phyloP scores from a whole-genome alignment of 148 eudicot species.

The Silene latifolia region DNA sequence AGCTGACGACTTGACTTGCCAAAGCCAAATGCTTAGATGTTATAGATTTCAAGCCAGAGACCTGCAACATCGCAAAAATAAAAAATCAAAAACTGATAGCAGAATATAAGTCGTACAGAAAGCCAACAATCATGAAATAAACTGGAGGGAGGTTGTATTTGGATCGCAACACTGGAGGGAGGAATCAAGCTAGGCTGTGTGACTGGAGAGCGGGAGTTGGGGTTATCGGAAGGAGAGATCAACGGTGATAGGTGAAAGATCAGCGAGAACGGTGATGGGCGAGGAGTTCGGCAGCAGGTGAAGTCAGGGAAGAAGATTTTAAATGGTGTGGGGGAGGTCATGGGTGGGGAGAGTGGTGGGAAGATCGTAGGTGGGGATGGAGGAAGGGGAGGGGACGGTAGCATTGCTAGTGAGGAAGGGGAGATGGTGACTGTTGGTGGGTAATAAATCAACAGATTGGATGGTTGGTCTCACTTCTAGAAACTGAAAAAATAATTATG shows the following conservation, averaged over 20 bases:
- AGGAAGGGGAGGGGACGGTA: not conserved
- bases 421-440: not conserved
- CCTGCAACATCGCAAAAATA: constrained; percentile 47
- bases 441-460: not conserved
- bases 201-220: not conserved
- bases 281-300: not conserved
- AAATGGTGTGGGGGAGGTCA: not conserved
- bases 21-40: constrained; percentile 94
- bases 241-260: not conserved
- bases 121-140: not conserved
- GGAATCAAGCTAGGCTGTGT: not conserved
- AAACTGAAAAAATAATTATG: too few relatives aligned
- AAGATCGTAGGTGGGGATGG: not conserved
- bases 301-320: not conserved
- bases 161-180: not conserved
- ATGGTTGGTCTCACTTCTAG: too few relatives aligned
- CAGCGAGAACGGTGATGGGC: not conserved
- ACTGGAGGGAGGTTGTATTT: not conserved
- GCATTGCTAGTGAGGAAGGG: too few relatives aligned
- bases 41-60: constrained; percentile 92
- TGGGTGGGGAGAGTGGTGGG: not conserved
- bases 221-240: not conserved
- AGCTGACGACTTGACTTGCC: constrained; percentile 97
- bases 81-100: not conserved
- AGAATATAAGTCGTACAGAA: not conserved